A percentile compares a stretch with the other conserved stretches of the same genome.
These are phyloP conservation scores for Coprinopsis strossmayeri DNA, from an alignment of 768 basidiomycete species.

Conservation along the genomic window DNA sequence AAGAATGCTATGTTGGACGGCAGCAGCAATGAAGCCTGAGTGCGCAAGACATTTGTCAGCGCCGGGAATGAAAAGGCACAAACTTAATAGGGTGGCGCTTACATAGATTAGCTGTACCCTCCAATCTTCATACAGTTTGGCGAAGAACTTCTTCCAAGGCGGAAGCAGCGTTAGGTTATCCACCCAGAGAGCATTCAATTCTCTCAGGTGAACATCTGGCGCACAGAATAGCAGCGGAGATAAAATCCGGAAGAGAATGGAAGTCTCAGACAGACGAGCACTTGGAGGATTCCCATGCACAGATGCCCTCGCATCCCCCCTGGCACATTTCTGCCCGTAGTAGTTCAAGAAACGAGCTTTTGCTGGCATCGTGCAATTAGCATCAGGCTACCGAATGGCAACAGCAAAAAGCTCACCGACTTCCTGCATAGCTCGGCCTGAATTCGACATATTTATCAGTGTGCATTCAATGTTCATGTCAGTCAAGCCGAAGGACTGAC, in stretches of 20 bases:
- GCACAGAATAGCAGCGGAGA: conserved; percentile 38
- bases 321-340: conserved; percentile 38
- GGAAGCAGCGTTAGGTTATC: conserved; percentile 25
- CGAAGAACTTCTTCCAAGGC: conserved; percentile 14
- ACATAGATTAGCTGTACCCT: conserved; percentile 33
- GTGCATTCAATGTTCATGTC: too few relatives aligned
- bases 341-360: conserved; percentile 35
- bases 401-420: too few relatives aligned
- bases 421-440: background rate
- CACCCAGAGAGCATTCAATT: conserved; percentile 40
- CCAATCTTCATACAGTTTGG: conserved; percentile 19
- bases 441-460: background rate
- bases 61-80: background rate
- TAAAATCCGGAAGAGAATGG: conserved; percentile 21
- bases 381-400: too few relatives aligned
- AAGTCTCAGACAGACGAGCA: conserved; percentile 19
- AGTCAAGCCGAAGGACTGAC: background rate
- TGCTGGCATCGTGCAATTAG: background rate
- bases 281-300: conserved; percentile 23
- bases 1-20: conserved; percentile 53
- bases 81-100: background rate
- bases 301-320: conserved; percentile 37
- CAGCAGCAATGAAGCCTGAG: conserved; percentile 46
- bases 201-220: conserved; percentile 33
- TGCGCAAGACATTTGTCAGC: background rate